Evolutionary conservation across 257 asterid species (phyloP).

Genomic region (Verbena officinalis): DNA sequence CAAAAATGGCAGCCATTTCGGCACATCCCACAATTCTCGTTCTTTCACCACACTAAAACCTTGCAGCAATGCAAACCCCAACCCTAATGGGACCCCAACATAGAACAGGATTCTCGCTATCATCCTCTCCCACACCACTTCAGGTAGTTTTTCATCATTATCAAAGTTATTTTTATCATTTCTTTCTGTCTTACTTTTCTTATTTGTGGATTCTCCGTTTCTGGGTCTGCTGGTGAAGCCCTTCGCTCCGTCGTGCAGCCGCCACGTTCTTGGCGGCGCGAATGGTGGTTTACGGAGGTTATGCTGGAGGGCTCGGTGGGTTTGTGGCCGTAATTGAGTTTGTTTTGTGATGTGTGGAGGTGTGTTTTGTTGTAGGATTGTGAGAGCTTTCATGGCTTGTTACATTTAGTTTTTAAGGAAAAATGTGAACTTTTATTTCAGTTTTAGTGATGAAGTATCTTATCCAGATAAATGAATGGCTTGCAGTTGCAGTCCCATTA

Average conservation of each 20-base stretch:
- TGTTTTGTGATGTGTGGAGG: conserved; percentile 34
- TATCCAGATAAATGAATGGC: conserved; percentile 59
- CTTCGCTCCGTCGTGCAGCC: conserved; percentile 54
- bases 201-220: conserved; percentile 16
- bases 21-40: conserved; percentile 50
- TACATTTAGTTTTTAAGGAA: not conserved
- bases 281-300: conserved; percentile 24
- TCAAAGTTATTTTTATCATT: conserved; percentile 11
- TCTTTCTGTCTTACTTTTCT: conserved; percentile 13
- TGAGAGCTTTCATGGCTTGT: conserved; percentile 56
- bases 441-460: conserved; percentile 26
- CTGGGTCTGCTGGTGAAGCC: conserved; percentile 51
- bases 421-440: not conserved
- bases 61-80: conserved; percentile 49
- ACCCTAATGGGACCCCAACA: conserved; percentile 62
- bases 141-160: conserved; percentile 65
- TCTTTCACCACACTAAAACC: conserved; percentile 42
- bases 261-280: conserved; percentile 43
- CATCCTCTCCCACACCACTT: conserved; percentile 65
- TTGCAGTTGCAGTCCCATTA: conserved; percentile 3
- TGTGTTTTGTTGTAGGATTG: conserved; percentile 35
- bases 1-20: conserved; percentile 65
- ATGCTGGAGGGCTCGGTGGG: conserved; percentile 33
- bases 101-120: conserved; percentile 54
- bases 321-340: conserved; percentile 28